Conservation (phyloP, 805 yeast species). For the Cyberlindnera meyerae region DNA sequence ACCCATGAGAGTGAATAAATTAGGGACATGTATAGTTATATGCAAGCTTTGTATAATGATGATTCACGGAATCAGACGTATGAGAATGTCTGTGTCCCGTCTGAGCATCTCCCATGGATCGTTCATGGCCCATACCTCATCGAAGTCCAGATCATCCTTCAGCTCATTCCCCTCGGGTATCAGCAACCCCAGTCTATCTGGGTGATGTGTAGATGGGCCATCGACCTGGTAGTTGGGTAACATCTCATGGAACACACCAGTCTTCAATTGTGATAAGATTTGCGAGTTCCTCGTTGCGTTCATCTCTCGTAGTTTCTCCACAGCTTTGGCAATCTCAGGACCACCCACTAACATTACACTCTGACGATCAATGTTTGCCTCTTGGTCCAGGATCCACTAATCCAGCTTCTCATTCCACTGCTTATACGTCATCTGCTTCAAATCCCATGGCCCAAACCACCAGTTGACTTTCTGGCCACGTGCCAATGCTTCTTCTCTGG, state of each 20-base stretch:
- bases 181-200: constrained; percentile 6
- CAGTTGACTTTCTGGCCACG: constrained; percentile 44
- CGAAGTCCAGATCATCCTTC: constrained; percentile 21
- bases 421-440: constrained; percentile 44
- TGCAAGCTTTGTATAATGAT: too few species aligned
- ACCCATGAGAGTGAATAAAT: too few species aligned
- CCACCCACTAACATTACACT: constrained; percentile 10
- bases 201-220: constrained; percentile 4
- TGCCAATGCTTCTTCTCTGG: constrained; percentile 40
- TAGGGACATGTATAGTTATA: too few species aligned
- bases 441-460: constrained; percentile 67
- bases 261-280: constrained; percentile 16
- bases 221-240: constrained; percentile 16
- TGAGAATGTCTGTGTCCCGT: constrained; percentile 19
- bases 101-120: constrained; percentile 25
- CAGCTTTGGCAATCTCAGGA: constrained; percentile 16
- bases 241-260: constrained; percentile 14
- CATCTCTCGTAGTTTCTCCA: constrained; percentile 11
- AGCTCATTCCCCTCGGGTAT: constrained; percentile 21
- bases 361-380: constrained; percentile 10
- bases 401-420: constrained; percentile 31
- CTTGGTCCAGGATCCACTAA: constrained; percentile 22
- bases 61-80: constrained; percentile 22
- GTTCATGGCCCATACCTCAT: constrained; percentile 24
- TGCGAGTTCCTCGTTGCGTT: constrained; percentile 19